Base-by-base conservation (phyloP, 768 basidiomycete genomes). In the Termitomyces sp. region DNA sequence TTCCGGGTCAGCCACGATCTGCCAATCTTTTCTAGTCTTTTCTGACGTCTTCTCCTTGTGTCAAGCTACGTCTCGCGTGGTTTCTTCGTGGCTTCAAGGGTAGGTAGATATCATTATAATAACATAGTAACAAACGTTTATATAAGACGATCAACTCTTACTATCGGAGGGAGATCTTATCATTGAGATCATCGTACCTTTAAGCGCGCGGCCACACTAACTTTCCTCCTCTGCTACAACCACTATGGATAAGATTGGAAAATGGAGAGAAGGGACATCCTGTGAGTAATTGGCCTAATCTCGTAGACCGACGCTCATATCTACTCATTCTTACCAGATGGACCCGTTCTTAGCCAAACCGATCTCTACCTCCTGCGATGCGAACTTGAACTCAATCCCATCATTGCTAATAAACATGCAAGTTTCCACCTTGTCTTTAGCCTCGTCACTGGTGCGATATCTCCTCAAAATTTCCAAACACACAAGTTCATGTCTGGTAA, bases 311-410 rank as follows among this genome's bases (percentile, higher is more conserved):
- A 50, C 8, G 13, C n/a, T 49, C 3, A 49, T 48, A 9, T 36
- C 20, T 44, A 20, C 42, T 55, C 22, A 22, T 32, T 11, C 42
- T 35, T 53, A 46, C 8, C 62, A 92, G 90, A 93, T 73, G 91
- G 90, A 0, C 92, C 92, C 6, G 84, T 93, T 7, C 80, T 94
- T 15, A 82, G 84, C 3, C 89, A 90, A 68, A 92, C 90, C 0
- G 92, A 94, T 68, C 79, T 94, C 15, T 94, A 92, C 72, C 82
- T 94, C 3, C 82, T 94, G 58, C 79, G 83, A 48, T 81, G 84
- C 5, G 83, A 87, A 16, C 79, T 94, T 2, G 84, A 90, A 67
- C 69, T 94, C 36, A 80, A 94, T 66, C 92, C 92, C 4, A 86
- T 92, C 69, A 81, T 94, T 13, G 77, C 79, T 40, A 81, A 81